Conservation (phyloP, 2,329 filamentous ascomycete species). For the Nakataea oryzae region DNA sequence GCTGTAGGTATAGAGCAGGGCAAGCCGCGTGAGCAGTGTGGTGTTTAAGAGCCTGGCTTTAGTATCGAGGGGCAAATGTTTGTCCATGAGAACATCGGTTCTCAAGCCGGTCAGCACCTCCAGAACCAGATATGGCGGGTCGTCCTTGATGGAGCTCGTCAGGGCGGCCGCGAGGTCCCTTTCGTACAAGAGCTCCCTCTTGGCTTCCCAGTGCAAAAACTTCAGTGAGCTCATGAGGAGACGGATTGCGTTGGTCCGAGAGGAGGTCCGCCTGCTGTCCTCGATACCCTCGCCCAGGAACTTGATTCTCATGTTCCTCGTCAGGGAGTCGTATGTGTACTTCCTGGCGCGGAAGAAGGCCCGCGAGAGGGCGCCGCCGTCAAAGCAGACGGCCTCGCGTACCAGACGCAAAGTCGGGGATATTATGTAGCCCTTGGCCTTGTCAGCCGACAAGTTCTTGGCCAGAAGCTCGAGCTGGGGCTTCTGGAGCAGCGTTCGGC, state of each 20-base stretch:
- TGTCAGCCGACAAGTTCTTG: conserved; percentile 67
- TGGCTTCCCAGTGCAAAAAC: conserved; percentile 66
- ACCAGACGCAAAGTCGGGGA: conserved; percentile 80
- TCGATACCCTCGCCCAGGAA: conserved; percentile 48
- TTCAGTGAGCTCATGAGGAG: conserved; percentile 73
- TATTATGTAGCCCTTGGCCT: conserved; percentile 78
- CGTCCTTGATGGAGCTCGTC: conserved; percentile 67
- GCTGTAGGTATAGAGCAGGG: conserved; percentile 58
- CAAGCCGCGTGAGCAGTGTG: conserved; percentile 60
- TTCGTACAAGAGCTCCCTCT: conserved; percentile 74
- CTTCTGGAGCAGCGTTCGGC: conserved; percentile 71
- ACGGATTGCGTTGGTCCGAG: conserved; percentile 72
- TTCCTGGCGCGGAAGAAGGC: conserved; percentile 69
- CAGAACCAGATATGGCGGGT: conserved; percentile 62
- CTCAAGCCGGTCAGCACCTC: conserved; percentile 67
- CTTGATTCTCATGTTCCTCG: conserved; percentile 69
- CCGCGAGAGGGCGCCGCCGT: conserved; percentile 72
- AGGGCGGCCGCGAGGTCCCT: conserved; percentile 59
- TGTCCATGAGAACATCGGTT: conserved; percentile 63
- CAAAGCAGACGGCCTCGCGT: conserved; percentile 74
- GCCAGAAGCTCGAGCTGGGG: conserved; percentile 73
- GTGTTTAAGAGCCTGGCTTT: conserved; percentile 72
- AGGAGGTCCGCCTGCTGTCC: conserved; percentile 60
- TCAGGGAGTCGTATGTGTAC: conserved; percentile 69
- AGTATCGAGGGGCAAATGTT: conserved; percentile 57